These are phyloP conservation scores for Pseudocercospora fuligena DNA, from an alignment of 2,329 filamentous ascomycete species.

Conservation along the genomic window DNA sequence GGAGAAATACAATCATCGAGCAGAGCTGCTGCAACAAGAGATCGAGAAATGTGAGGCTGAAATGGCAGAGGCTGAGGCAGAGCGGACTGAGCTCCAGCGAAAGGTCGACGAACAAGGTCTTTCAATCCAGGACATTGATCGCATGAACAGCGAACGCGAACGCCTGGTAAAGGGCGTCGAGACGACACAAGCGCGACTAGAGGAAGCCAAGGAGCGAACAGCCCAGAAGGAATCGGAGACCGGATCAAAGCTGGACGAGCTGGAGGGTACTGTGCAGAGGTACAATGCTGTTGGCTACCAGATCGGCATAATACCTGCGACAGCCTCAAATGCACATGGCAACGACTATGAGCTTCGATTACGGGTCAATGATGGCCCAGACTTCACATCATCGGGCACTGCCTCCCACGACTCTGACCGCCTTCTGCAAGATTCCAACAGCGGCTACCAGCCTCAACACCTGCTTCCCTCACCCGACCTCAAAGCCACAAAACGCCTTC, in stretches of 20 bases:
- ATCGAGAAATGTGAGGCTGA: conserved; percentile 78
- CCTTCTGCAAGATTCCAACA: conserved; percentile 78
- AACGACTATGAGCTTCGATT: conserved; percentile 83
- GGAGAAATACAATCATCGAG: conserved; percentile 83
- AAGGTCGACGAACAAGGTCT: conserved; percentile 92
- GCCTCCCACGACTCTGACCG: conserved; percentile 65
- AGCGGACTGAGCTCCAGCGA: conserved; percentile 77
- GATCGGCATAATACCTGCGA: conserved; percentile 83
- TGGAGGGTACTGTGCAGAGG: conserved; percentile 85
- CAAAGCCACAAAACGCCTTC: conserved; percentile 79
- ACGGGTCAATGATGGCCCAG: conserved; percentile 76
- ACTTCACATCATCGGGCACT: conserved; percentile 64
- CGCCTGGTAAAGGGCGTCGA: conserved; percentile 89
- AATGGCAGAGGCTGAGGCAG: conserved; percentile 78
- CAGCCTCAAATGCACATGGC: conserved; percentile 83
- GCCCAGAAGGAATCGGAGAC: conserved; percentile 88
- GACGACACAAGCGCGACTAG: conserved; percentile 72
- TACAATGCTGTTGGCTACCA: conserved; percentile 97
- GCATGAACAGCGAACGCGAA: conserved; percentile 95
- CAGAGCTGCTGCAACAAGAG: conserved; percentile 82
- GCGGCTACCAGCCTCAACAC: conserved; percentile 87
- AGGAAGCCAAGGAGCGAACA: conserved; percentile 82
- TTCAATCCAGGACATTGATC: conserved; percentile 97
- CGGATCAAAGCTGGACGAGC: conserved; percentile 81
- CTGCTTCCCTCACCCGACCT: conserved; percentile 89